A percentile compares a stretch with the other conserved stretches of the same genome.
phyloP scores from a whole-genome alignment of 192 early-diverging fungal species.

The Backusella tarrabulga region DNA sequence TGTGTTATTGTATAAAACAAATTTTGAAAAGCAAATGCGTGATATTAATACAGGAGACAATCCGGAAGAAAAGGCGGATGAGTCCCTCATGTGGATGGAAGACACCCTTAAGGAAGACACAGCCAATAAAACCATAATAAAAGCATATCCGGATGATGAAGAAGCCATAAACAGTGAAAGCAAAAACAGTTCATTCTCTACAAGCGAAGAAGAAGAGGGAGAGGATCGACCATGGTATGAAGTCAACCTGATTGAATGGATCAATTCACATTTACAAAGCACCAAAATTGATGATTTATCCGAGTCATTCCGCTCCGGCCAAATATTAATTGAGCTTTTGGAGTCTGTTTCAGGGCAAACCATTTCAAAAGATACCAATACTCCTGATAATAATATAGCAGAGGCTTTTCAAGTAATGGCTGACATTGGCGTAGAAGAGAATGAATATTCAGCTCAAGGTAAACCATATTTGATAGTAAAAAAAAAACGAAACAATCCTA shows the following conservation, averaged over 20 bases:
- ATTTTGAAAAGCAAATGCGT: background rate
- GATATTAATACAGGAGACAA: background rate
- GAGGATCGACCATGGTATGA: background rate
- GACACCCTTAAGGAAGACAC: background rate
- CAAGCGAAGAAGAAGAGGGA: background rate
- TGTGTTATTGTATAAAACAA: background rate
- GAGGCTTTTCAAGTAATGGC: background rate
- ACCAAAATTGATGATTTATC: background rate
- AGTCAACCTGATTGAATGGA: background rate
- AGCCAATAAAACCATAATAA: background rate
- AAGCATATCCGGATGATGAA: background rate
- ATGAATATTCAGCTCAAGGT: background rate
- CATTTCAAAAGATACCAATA: background rate
- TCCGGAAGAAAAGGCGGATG: background rate
- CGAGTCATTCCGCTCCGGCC: background rate
- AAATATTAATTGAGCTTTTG: background rate
- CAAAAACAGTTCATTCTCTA: background rate
- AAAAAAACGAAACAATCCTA: too few relatives aligned
- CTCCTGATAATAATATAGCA: background rate
- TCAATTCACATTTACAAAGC: background rate
- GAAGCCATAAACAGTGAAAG: background rate
- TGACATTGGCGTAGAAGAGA: background rate
- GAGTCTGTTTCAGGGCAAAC: background rate
- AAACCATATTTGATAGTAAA: background rate
- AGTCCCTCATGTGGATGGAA: background rate